These are phyloP conservation scores for Tephrocybe sp. DNA, from an alignment of 768 basidiomycete species.

Conservation along the genomic window DNA sequence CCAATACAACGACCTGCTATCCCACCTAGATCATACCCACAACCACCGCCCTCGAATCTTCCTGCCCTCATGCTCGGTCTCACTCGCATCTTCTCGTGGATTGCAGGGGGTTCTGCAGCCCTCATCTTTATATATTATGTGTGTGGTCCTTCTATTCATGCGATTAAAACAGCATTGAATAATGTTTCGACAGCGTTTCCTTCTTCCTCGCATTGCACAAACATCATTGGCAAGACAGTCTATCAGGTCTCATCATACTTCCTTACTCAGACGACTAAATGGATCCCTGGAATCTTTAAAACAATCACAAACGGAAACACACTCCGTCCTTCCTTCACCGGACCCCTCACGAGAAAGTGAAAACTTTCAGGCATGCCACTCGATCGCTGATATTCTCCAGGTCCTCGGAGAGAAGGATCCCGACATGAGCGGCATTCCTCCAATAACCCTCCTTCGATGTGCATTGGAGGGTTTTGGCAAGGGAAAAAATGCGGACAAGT, in stretches of 20 bases:
- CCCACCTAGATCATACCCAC: conserved; percentile 76
- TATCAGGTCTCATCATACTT: conserved; percentile 58
- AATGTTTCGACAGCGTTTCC: conserved; percentile 49
- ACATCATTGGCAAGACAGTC: conserved; percentile 63
- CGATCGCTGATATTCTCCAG: conserved; percentile 43
- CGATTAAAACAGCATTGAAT: conserved; percentile 9
- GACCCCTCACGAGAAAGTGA: conserved; percentile 48
- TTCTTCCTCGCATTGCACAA: conserved; percentile 64
- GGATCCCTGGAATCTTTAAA: conserved; percentile 57
- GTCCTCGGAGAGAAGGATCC: conserved; percentile 26
- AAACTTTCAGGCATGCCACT: conserved; percentile 42
- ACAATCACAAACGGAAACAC: conserved; percentile 53
- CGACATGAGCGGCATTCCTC: conserved; percentile 38
- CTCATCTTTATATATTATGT: conserved; percentile 69
- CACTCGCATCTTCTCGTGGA: conserved; percentile 62
- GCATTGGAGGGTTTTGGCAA: conserved; percentile 50
- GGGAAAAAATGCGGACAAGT: conserved; percentile 32
- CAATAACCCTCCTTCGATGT: conserved; percentile 62
- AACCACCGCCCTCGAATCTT: conserved; percentile 65
- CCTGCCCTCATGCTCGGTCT: conserved; percentile 67
- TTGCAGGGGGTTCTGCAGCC: conserved; percentile 60
- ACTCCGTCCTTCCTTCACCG: conserved; percentile 57
- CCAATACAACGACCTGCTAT: conserved; percentile 44
- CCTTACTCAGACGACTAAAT: conserved; percentile 54
- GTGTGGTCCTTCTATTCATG: conserved; percentile 21